These are phyloP conservation scores for Lepiota venenata DNA, from an alignment of 768 basidiomycete genomes.

Conservation along the genomic window DNA sequence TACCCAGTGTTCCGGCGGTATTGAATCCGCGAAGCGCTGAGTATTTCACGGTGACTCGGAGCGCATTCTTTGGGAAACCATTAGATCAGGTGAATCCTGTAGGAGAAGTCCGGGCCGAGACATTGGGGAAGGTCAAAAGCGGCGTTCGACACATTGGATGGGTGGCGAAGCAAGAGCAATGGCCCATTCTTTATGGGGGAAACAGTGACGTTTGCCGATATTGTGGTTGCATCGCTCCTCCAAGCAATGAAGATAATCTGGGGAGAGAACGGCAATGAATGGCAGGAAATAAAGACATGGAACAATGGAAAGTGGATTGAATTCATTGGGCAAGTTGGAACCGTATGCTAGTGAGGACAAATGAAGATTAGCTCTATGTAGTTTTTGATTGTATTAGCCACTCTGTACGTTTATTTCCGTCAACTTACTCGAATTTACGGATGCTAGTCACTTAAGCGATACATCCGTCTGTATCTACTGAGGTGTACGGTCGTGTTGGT, in stretches of 20 bases:
- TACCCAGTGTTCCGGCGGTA: neutral
- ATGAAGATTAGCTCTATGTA: neutral
- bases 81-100: neutral
- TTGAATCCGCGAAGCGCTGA: slow-evolving; percentile 10
- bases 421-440: no score
- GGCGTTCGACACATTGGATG: slow-evolving; percentile 4
- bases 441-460: no score
- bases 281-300: slow-evolving; percentile 19
- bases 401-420: no score
- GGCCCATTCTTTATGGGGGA: slow-evolving; percentile 9
- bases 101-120: slow-evolving; percentile 3
- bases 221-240: slow-evolving; percentile 5
- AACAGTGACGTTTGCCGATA: slow-evolving; percentile 11
- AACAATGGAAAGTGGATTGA: slow-evolving; percentile 18
- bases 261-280: slow-evolving; percentile 18
- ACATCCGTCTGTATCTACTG: no score
- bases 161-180: slow-evolving; percentile 4
- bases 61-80: neutral
- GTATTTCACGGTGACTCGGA: slow-evolving; percentile 7
- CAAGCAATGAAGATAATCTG: slow-evolving; percentile 8
- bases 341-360: neutral
- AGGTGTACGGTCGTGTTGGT: no score
- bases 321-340: slow-evolving; percentile 11
- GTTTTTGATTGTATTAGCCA: no score
- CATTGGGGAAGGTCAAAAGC: slow-evolving; percentile 3